phyloP scores from a whole-genome alignment of 2,329 filamentous ascomycete genomes.

The Xylariaceae sp. region DNA sequence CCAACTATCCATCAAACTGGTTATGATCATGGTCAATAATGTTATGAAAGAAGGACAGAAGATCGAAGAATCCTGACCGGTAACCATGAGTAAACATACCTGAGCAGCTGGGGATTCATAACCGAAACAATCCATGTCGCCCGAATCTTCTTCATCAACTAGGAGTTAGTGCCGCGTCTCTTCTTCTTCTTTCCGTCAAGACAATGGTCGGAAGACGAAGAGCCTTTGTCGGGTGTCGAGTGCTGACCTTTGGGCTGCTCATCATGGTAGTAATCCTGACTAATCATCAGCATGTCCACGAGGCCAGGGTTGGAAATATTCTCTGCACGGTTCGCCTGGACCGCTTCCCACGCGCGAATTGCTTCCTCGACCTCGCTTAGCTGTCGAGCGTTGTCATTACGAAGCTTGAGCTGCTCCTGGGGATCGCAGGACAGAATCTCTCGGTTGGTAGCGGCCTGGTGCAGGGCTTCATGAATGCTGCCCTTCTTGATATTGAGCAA shows the following conservation, averaged over 20 bases:
- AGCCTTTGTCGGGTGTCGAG: neutral
- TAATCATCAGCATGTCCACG: constrained; percentile 32
- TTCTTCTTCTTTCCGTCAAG: no score
- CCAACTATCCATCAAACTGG: no score
- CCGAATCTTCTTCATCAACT: no score
- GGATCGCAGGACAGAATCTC: constrained; percentile 24
- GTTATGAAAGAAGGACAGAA: no score
- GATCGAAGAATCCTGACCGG: no score
- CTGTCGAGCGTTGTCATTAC: constrained; percentile 19
- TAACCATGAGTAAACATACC: no score
- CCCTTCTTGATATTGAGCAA: constrained; percentile 31
- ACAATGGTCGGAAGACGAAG: neutral
- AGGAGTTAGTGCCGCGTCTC: no score
- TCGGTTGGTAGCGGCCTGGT: constrained; percentile 20
- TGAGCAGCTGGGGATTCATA: no score
- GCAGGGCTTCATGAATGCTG: constrained; percentile 26
- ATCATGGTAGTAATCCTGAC: constrained; percentile 24
- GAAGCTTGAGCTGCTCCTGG: constrained; percentile 24
- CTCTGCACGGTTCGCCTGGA: constrained; percentile 20
- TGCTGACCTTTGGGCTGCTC: constrained; percentile 1
- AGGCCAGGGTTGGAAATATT: constrained; percentile 23
- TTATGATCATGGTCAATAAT: no score
- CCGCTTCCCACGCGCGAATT: constrained; percentile 30
- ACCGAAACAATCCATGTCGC: no score
- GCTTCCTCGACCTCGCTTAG: constrained; percentile 26